Percentiles rank a stretch among this genome's conserved stretches.
phyloP scores from a whole-genome alignment of 1,284 basidiomycete species.

The Puccinia horiana region DNA sequence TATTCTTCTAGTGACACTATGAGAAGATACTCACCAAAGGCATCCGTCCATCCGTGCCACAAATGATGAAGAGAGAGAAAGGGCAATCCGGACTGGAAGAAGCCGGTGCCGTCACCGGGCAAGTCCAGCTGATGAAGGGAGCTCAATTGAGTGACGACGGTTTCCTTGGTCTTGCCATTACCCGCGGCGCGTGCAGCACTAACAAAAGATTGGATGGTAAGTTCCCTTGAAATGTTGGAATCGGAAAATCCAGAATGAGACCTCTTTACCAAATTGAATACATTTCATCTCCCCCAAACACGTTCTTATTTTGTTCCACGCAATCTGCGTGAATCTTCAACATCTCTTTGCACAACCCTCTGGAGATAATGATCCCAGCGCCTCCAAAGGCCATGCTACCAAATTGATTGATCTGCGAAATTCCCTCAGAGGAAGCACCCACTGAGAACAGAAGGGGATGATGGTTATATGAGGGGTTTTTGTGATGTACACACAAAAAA shows the following conservation, averaged over 20 bases:
- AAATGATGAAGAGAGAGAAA: conserved; percentile 54
- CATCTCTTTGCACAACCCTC: conserved; percentile 50
- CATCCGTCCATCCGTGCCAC: conserved; percentile 51
- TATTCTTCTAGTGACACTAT: neutral
- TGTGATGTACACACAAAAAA: neutral
- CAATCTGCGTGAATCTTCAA: conserved; percentile 50
- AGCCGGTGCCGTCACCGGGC: conserved; percentile 53
- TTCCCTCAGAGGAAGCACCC: conserved; percentile 52
- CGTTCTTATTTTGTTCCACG: conserved; percentile 22
- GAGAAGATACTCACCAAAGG: conserved; percentile 23
- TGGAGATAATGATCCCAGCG: conserved; percentile 52
- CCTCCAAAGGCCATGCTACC: conserved; percentile 52
- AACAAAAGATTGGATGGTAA: neutral
- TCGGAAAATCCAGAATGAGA: neutral
- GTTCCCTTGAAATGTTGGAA: neutral
- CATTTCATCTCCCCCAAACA: conserved; percentile 53
- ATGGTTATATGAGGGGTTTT: too few relatives aligned
- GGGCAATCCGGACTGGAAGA: conserved; percentile 54
- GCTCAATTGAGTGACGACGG: conserved; percentile 25
- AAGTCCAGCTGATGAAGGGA: conserved; percentile 52
- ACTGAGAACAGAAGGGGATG: conserved; percentile 48
- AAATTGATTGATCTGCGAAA: conserved; percentile 52
- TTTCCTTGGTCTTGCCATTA: conserved; percentile 34
- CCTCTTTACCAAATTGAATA: conserved; percentile 51
- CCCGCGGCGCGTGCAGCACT: conserved; percentile 40